A percentile compares a stretch with the other conserved stretches of the same genome.
phyloP scores from a whole-genome alignment of 805 yeast genomes.

The Tetrapisispora nanseiensis region DNA sequence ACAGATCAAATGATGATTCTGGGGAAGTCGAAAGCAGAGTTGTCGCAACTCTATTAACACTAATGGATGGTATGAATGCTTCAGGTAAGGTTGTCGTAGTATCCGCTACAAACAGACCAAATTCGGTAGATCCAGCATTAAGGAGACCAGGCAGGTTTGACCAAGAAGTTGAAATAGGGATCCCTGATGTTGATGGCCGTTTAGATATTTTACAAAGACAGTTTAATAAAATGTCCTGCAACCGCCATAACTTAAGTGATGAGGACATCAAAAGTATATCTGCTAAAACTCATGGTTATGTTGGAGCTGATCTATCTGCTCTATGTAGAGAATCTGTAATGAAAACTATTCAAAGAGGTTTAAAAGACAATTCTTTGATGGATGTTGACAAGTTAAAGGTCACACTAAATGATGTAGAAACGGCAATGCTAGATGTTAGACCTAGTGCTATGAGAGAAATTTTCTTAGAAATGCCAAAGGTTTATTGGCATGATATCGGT shows the following conservation, averaged over 20 bases:
- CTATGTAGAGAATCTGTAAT: constrained; percentile 81
- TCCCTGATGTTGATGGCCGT: constrained; percentile 81
- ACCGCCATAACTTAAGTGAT: constrained; percentile 41
- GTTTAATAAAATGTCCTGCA: constrained; percentile 35
- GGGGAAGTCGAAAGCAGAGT: constrained; percentile 88
- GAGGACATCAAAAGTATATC: constrained; percentile 59
- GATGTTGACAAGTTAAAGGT: constrained; percentile 37
- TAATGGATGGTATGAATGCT: constrained; percentile 70
- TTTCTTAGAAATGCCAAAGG: constrained; percentile 87
- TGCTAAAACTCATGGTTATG: constrained; percentile 86
- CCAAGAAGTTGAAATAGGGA: constrained; percentile 81
- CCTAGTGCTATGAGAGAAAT: constrained; percentile 98
- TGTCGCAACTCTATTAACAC: constrained; percentile 75
- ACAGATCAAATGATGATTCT: constrained; percentile 69
- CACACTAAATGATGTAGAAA: constrained; percentile 47
- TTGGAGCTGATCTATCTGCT: constrained; percentile 91
- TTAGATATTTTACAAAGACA: constrained; percentile 59
- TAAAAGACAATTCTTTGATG: constrained; percentile 21
- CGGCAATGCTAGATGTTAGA: constrained; percentile 67
- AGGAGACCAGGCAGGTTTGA: constrained; percentile 86
- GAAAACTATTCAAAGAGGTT: constrained; percentile 62
- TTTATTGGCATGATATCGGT: constrained; percentile 89
- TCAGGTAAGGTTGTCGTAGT: constrained; percentile 55
- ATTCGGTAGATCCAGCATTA: constrained; percentile 57
- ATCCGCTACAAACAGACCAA: constrained; percentile 69